Evolutionary conservation across 805 yeast species (phyloP).

Genomic region (Kodamaea neixiangensis): DNA sequence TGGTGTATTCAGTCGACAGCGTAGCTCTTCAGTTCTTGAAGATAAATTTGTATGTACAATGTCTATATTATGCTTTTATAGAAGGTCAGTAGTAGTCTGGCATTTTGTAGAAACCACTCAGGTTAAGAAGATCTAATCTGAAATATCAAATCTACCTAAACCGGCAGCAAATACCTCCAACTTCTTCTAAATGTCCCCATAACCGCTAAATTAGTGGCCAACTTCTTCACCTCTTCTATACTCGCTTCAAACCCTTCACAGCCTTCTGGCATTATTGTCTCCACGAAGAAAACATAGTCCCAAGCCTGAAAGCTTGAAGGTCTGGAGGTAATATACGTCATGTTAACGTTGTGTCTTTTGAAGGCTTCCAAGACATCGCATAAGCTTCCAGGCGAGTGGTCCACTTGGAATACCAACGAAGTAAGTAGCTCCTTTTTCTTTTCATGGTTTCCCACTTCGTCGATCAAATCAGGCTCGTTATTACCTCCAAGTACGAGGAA

Average conservation of each 20-base stretch:
- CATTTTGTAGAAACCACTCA: too few relatives aligned
- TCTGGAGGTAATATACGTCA: conserved; percentile 74
- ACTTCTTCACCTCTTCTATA: conserved; percentile 42
- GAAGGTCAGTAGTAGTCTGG: too few relatives aligned
- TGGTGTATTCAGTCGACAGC: not conserved
- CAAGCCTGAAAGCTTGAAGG: conserved; percentile 69
- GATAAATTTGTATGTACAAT: too few relatives aligned
- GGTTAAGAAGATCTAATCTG: too few relatives aligned
- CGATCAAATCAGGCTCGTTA: not conserved
- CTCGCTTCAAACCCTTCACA: conserved; percentile 31
- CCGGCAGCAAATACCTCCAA: conserved; percentile 8
- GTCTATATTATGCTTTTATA: not conserved
- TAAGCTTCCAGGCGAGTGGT: conserved; percentile 70
- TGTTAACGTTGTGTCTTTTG: conserved; percentile 55
- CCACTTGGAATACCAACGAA: conserved; percentile 64
- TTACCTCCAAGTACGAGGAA: conserved; percentile 64
- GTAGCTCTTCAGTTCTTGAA: too few relatives aligned
- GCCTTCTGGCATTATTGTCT: conserved; percentile 47
- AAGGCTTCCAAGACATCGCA: conserved; percentile 64
- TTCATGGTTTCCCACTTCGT: conserved; percentile 5
- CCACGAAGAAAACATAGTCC: conserved; percentile 84
- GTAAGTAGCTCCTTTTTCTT: conserved; percentile 36
- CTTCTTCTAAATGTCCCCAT: conserved; percentile 61
- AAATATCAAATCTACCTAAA: not conserved
- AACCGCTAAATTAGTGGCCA: conserved; percentile 52